Evolutionary conservation across 1,284 basidiomycete species (phyloP).

Genomic region (Tetrapyrgos nigripes): DNA sequence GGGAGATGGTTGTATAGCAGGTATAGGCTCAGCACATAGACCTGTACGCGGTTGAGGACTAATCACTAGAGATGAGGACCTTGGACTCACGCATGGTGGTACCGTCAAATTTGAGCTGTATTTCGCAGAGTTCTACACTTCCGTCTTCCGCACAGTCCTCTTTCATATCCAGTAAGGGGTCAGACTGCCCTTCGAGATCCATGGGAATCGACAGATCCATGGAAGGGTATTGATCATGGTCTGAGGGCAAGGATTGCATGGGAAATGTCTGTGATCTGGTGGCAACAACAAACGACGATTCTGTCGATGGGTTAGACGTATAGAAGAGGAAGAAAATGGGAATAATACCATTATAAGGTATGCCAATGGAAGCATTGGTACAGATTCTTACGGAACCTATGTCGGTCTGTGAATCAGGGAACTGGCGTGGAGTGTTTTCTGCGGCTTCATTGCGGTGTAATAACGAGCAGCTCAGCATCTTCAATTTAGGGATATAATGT

Average conservation of each 20-base stretch:
- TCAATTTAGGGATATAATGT: slow-evolving; percentile 44
- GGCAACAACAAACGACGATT: slow-evolving; percentile 67
- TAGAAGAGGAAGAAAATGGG: background rate
- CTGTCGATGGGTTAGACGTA: slow-evolving; percentile 38
- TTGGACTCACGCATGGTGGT: slow-evolving; percentile 44
- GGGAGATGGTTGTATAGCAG: slow-evolving; percentile 37
- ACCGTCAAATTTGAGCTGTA: slow-evolving; percentile 57
- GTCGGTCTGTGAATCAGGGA: slow-evolving; percentile 40
- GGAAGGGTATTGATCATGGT: slow-evolving; percentile 39
- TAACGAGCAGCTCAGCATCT: slow-evolving; percentile 57
- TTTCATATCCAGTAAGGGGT: slow-evolving; percentile 47
- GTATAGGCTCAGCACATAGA: slow-evolving; percentile 25
- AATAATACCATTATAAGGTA: slow-evolving; percentile 64
- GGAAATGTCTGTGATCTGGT: slow-evolving; percentile 62
- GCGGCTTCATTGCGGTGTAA: slow-evolving; percentile 37
- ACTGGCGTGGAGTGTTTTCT: slow-evolving; percentile 38
- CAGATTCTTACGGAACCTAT: slow-evolving; percentile 57
- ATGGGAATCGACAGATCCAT: slow-evolving; percentile 53
- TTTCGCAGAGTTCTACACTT: slow-evolving; percentile 66
- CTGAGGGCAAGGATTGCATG: slow-evolving; percentile 19
- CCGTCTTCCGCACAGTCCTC: slow-evolving; percentile 68
- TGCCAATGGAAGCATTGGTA: slow-evolving; percentile 64
- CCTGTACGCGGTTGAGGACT: slow-evolving; percentile 9
- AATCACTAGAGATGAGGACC: slow-evolving; percentile 13
- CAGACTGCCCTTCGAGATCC: slow-evolving; percentile 40